A percentile compares a stretch with the other conserved stretches of the same genome.
These are phyloP conservation scores for Syncephalastrum racemosum DNA, from an alignment of 371 early-diverging fungal species.

Conservation along the genomic window DNA sequence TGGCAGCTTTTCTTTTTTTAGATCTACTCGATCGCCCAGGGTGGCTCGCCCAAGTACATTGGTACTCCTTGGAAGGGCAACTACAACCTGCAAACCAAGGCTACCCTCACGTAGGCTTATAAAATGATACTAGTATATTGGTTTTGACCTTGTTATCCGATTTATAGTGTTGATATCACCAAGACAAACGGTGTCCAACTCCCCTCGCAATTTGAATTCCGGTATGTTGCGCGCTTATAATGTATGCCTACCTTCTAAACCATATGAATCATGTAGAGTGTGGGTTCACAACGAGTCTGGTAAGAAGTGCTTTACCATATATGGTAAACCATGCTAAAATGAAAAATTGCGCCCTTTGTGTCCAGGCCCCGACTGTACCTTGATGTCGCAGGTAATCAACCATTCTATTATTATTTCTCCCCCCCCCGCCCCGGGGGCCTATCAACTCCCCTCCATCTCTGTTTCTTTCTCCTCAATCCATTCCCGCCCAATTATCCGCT, in stretches of 20 bases:
- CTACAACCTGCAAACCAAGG: constrained; percentile 39
- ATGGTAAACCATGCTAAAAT: constrained; percentile 6
- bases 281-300: constrained; percentile 30
- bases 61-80: constrained; percentile 44
- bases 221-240: constrained; percentile 23
- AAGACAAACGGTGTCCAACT: constrained; percentile 34
- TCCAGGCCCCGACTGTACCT: constrained; percentile 44
- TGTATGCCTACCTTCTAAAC: too few relatives aligned
- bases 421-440: too few relatives aligned
- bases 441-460: too few relatives aligned
- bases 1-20: constrained; percentile 13
- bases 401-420: too few relatives aligned
- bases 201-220: constrained; percentile 51
- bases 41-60: constrained; percentile 39
- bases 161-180: constrained; percentile 41
- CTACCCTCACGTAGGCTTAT: constrained; percentile 39
- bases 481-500: too few relatives aligned
- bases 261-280: constrained; percentile 7
- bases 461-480: too few relatives aligned
- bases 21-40: constrained; percentile 38
- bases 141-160: not conserved
- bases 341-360: not conserved
- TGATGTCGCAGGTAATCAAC: constrained; percentile 44
- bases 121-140: not conserved
- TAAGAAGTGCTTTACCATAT: constrained; percentile 10